Evolutionary conservation across 2,329 filamentous ascomycete species (phyloP), one percentile per base, ranked within the genome.

Genomic region (Camillea tinctor): DNA sequence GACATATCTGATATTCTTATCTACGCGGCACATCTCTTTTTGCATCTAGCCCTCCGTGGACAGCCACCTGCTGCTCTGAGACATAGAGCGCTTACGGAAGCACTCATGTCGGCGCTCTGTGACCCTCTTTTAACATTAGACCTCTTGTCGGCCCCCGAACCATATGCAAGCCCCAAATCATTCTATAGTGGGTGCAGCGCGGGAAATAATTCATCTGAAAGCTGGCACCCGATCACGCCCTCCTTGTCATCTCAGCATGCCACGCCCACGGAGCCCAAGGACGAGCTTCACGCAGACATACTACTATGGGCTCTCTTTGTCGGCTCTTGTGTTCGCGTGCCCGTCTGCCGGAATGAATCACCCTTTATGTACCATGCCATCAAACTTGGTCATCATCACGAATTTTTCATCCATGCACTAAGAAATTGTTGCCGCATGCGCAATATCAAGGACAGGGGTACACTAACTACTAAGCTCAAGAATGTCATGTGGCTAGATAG

Each of bases 271-370:
- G 60, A 61, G 15, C 54, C 56, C 13, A 58, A 58, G 52, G 66
- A 73, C 49, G 69, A 72, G 3, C 61, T 74, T 6, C 67, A 72
- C 19, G 64, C 68, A 20, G 68, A 73, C 30, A 65, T 69, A 19
- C 60, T 74, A 13, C 65, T 74, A 2, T 74, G 72, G 72, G 62
- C 65, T 17, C 68, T 74, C n/a, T 74, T 72, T 62, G 58, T 72
- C 1, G 72, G 71, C 21, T 68, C 66, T 2, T 74, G 72, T 57
- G 67, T 73, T n/a, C 71, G 70, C n/a, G 36, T 66, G 6, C 68
- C 69, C 2, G 50, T 57, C 9, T 36, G 56, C 8, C 44, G 50
- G 4, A 51, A 59, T 20, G 62, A 65, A n/a, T 58, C 52, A 22
- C 20, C 59, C 3, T 61, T 56, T 36, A 56, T 63, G 53, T 62